Percentiles rank a stretch among this genome's conserved stretches.
Evolutionary conservation across 106 monocot species (phyloP).

Genomic region (Dendrobium huoshanense): DNA sequence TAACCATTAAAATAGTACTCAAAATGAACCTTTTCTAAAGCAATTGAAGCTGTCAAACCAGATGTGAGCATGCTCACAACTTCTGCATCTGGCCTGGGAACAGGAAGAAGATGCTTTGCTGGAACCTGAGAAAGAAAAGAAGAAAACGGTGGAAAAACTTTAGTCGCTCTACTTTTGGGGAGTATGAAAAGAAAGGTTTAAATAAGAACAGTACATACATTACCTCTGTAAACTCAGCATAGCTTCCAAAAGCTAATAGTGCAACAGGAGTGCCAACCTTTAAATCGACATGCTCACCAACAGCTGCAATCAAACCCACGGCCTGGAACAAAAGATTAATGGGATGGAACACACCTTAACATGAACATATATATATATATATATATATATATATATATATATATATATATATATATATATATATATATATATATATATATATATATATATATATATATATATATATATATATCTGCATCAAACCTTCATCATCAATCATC

Average conservation of each 20-base stretch:
- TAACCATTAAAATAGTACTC: neutral
- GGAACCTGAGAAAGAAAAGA: slow-evolving; percentile 38
- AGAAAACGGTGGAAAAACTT: neutral
- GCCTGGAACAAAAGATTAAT: slow-evolving; percentile 37
- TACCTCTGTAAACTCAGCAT: slow-evolving; percentile 86
- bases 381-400: too few species aligned
- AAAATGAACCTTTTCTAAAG: slow-evolving; percentile 67
- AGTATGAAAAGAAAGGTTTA: neutral
- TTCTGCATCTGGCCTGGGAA: slow-evolving; percentile 87
- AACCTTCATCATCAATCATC: neutral
- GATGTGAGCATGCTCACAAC: slow-evolving; percentile 95
- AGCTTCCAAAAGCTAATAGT: slow-evolving; percentile 82
- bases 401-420: too few species aligned
- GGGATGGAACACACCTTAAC: neutral
- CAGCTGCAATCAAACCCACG: slow-evolving; percentile 79
- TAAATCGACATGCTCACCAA: slow-evolving; percentile 73
- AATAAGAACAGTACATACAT: neutral
- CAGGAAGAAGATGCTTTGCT: slow-evolving; percentile 76
- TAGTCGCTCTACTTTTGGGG: neutral
- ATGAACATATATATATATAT: neutral
- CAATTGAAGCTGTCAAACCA: slow-evolving; percentile 95
- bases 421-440: neutral
- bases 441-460: too few species aligned
- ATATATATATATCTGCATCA: neutral
- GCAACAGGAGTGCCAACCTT: slow-evolving; percentile 92